A percentile compares a stretch with the other conserved stretches of the same genome.
phyloP scores from a whole-genome alignment of 805 yeast genomes.

The Starmerella sirachaensis region DNA sequence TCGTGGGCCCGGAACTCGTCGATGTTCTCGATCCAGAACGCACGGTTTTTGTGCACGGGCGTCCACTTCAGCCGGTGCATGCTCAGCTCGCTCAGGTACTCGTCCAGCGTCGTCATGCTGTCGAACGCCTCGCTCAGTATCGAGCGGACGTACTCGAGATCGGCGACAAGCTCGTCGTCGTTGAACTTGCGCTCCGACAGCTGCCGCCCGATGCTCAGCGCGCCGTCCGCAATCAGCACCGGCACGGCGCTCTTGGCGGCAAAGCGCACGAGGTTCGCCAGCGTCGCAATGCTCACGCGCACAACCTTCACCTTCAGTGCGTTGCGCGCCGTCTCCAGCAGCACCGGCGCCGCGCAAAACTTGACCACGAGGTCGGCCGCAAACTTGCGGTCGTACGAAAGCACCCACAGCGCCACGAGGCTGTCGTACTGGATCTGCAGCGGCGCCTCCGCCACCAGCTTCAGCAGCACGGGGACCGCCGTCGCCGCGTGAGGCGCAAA shows the following conservation, averaged over 20 bases:
- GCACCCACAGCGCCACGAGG: slow-evolving; percentile 69
- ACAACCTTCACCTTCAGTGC: slow-evolving; percentile 89
- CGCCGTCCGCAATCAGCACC: slow-evolving; percentile 60
- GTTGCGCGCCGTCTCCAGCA: slow-evolving; percentile 50
- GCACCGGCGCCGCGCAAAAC: slow-evolving; percentile 31
- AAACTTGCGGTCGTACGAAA: slow-evolving; percentile 56
- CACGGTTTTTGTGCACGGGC: slow-evolving; percentile 80
- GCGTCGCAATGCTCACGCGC: slow-evolving; percentile 65
- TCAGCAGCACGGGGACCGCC: slow-evolving; percentile 40
- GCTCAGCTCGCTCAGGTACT: slow-evolving; percentile 72
- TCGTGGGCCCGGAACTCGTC: slow-evolving; percentile 62
- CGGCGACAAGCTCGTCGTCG: slow-evolving; percentile 77
- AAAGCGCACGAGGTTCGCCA: slow-evolving; percentile 32
- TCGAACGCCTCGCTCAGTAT: slow-evolving; percentile 61
- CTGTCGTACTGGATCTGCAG: slow-evolving; percentile 77
- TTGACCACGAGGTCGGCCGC: slow-evolving; percentile 38
- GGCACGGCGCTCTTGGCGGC: slow-evolving; percentile 41
- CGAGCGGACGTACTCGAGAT: slow-evolving; percentile 47
- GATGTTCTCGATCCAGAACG: slow-evolving; percentile 82
- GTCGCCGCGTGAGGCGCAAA: slow-evolving; percentile 38
- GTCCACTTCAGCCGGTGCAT: slow-evolving; percentile 73
- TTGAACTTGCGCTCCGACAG: slow-evolving; percentile 84
- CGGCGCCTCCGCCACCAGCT: slow-evolving; percentile 31
- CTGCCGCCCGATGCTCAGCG: slow-evolving; percentile 52
- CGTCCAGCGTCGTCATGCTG: slow-evolving; percentile 82